Base-by-base conservation (phyloP, 2,329 filamentous ascomycete genomes). In the Cladosporium sp. region DNA sequence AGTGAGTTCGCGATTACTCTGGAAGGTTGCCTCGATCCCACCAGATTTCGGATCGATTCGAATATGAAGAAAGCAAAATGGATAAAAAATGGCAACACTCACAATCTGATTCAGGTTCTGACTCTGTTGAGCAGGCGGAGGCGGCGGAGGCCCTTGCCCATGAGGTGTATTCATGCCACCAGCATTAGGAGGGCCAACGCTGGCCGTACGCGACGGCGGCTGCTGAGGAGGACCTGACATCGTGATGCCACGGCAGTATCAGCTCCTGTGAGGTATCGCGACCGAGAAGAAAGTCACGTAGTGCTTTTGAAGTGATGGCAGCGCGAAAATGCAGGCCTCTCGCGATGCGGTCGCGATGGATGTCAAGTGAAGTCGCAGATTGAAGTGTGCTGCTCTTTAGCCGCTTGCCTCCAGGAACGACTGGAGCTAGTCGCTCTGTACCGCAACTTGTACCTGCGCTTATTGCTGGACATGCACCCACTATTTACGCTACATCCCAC, bases 91-190 rank as follows among this genome's bases (percentile, higher is more conserved):
- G 4, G 22, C 22, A 27, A 27, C 20, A 76, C 91, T 80, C 79
- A 96, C 92, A 70, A 97, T 97, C 61, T 96, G 90, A 63, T 97
- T 97, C 1, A 96, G 71, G 65, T 96, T 95, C 63, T 95, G 89
- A 56, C 92, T 89, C 2, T 89, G 84, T 69, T 42, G 74, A 65
- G 52, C 75, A 68, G 60, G 70, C 55, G 52, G 69, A 53, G 77
- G 70, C 53, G 75, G 70, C 38, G 71, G 72, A 19, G 47, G 47
- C n/a, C 47, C 41, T 30, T 50, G 47, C 11, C 39, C 39, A 43
- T 68, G 67, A 37, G 71, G 72, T 4, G 72, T 68, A 54, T 66
- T 71, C 54, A 70, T 70, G 40, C 73, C 68, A 52, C 71, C 61
- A 8, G 32, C 32, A 22, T 60, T 63, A 51, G 61, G 59, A 30